Percentiles rank a stretch among this genome's conserved stretches.
These are phyloP conservation scores for Mycosarcoma maydis DNA, from an alignment of 1,284 basidiomycete species.

Conservation along the genomic window DNA sequence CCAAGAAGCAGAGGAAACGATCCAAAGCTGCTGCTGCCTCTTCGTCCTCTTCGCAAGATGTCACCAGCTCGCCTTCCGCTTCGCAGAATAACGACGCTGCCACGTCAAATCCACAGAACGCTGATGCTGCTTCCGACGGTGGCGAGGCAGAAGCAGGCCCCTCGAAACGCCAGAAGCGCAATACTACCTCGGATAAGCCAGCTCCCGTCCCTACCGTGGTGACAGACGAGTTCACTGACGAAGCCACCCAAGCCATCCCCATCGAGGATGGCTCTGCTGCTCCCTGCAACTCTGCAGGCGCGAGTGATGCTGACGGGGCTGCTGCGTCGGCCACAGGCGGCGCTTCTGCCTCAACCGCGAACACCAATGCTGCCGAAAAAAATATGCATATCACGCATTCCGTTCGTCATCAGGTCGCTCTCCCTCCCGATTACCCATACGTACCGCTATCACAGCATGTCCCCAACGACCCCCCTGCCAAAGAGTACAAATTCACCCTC, in stretches of 20 bases:
- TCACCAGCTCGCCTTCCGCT: background rate
- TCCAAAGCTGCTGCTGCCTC: conserved; percentile 26
- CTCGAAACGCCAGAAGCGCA: conserved; percentile 42
- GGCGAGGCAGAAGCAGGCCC: conserved; percentile 25
- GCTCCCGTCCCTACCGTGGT: conserved; percentile 48
- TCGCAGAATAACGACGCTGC: conserved; percentile 1
- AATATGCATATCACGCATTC: conserved; percentile 61
- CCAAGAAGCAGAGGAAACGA: conserved; percentile 46
- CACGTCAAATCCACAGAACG: background rate
- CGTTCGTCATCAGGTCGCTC: conserved; percentile 91
- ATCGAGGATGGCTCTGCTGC: conserved; percentile 22
- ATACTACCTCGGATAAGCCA: conserved; percentile 10
- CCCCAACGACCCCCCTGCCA: conserved; percentile 88
- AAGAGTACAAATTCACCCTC: conserved; percentile 93
- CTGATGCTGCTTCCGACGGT: conserved; percentile 18
- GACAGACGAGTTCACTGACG: conserved; percentile 56
- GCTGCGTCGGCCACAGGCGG: conserved; percentile 1
- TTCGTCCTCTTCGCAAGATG: conserved; percentile 3
- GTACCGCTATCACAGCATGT: conserved; percentile 89
- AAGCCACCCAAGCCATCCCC: conserved; percentile 40
- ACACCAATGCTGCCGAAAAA: conserved; percentile 33
- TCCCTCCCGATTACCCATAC: conserved; percentile 92
- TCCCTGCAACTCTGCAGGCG: conserved; percentile 13
- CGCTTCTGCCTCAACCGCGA: conserved; percentile 14
- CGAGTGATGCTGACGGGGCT: background rate